Evolutionary conservation across 371 early-diverging fungal species (phyloP).

Genomic region (Mortierella sp.): DNA sequence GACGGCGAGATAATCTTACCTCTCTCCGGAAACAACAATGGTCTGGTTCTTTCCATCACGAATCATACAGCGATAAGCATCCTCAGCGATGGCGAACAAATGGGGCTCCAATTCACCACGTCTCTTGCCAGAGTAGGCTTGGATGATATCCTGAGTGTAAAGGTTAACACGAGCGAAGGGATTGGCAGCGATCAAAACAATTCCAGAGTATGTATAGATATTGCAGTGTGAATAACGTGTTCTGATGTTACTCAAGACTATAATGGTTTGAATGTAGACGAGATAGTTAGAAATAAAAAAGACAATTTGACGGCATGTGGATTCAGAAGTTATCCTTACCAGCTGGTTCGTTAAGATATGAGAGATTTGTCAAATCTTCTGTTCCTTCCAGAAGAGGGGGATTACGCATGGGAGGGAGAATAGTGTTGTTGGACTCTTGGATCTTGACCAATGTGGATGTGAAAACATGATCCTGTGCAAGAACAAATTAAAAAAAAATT

Average conservation of each 20-base stretch:
- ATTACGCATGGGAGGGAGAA: conserved; percentile 90
- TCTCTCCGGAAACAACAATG: conserved; percentile 99
- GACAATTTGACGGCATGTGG: background rate
- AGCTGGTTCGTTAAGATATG: conserved; percentile 92
- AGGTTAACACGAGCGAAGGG: conserved; percentile 94
- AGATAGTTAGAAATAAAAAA: background rate
- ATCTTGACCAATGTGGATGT: conserved; percentile 79
- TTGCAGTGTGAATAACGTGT: conserved; percentile 89
- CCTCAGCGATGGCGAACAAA: conserved; percentile 98
- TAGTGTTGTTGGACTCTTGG: conserved; percentile 70
- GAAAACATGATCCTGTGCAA: conserved; percentile 77
- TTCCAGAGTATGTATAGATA: conserved; percentile 99
- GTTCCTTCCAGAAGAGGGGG: conserved; percentile 90
- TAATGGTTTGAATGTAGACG: background rate
- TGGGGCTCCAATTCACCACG: conserved; percentile 98
- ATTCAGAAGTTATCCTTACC: conserved; percentile 61
- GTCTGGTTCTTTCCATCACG: conserved; percentile 95
- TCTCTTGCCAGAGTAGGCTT: conserved; percentile 93
- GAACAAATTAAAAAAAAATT: background rate
- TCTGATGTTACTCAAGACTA: conserved; percentile 90
- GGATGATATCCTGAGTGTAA: conserved; percentile 90
- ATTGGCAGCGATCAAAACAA: conserved; percentile 98
- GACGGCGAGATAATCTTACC: conserved; percentile 53
- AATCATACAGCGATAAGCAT: conserved; percentile 96
- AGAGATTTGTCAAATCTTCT: conserved; percentile 93